Evolutionary conservation across 169 alveolate genomes (phyloP), one percentile per base, ranked within the genome.

Genomic region (Hammondia hammondi): DNA sequence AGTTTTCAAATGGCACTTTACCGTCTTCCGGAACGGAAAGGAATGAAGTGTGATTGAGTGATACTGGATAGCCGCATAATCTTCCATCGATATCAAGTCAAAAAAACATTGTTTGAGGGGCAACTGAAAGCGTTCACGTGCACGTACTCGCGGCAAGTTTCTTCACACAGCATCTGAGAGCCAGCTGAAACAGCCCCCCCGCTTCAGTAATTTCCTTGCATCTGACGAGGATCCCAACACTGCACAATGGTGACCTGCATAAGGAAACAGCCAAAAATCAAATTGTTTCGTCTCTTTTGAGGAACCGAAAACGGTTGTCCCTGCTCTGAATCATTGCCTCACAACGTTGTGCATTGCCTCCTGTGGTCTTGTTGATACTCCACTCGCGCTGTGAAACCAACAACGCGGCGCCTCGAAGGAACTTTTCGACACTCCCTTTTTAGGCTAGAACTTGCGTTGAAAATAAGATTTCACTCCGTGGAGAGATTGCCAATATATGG

Each of bases 101-200:
- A 52, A 52, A 3, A 10, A 52, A 52, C 77, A 67, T 67, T 67
- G 77, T 67, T 67, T 67, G 77, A 67, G 77, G 77, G 77, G 77
- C 77, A 27, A 67, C 27, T 67, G 32, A 67, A 67, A 1, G 27
- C 24, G 77, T 17, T 27, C 77, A 67, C 77, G 24, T 67, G 77
- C 32, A 67, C 9, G 77, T 14, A 21, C 77, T 67, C 77, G 77
- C 77, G 77, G 24, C 77, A 27, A 4, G 77, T 67, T 67, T 67
- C 43, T 67, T 27, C 77, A 67, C 77, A 67, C 32, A 67, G 77
- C 77, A 27, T 67, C 77, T 67, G 35, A 14, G 77, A 67, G 77
- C 77, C 77, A 67, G 77, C 77, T 67, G 77, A 67, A 67, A 67
- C 77, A 67, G 77, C 77, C 77, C 77, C 77, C n/a, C 77, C 32